These are phyloP conservation scores for Trichoderma sp. DNA, from an alignment of 2,329 filamentous ascomycete genomes.

Conservation along the genomic window DNA sequence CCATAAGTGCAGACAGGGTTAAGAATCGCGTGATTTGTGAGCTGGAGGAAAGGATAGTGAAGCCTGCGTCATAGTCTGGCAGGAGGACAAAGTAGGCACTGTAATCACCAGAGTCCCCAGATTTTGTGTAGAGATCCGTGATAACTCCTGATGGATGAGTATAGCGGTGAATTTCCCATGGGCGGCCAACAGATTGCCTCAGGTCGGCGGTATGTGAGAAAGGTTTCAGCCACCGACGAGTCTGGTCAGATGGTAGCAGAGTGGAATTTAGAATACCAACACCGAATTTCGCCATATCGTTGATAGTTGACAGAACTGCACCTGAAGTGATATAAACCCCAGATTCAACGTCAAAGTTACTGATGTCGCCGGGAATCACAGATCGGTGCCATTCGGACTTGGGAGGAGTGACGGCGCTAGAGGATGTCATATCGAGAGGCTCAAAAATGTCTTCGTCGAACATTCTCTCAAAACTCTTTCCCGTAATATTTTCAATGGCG, in stretches of 20 bases:
- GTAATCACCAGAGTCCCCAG: background rate
- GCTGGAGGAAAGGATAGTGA: background rate
- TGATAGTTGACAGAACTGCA: background rate
- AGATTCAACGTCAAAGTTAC: background rate
- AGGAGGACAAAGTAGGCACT: background rate
- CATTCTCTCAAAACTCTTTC: background rate
- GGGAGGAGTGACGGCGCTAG: background rate
- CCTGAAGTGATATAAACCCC: background rate
- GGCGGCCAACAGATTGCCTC: background rate
- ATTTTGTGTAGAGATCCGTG: background rate
- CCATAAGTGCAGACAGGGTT: background rate
- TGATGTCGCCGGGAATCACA: background rate
- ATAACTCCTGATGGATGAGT: background rate
- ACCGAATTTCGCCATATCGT: background rate
- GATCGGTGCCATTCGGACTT: background rate
- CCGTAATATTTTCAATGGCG: background rate
- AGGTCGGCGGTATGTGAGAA: background rate
- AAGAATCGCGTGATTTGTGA: background rate
- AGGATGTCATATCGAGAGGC: background rate
- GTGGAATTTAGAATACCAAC: background rate
- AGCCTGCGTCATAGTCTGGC: background rate
- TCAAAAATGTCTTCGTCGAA: background rate
- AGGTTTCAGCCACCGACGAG: background rate
- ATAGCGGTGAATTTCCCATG: background rate
- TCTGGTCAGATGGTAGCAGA: background rate